Evolutionary conservation across 495 filamentous ascomycete species (phyloP), one percentile per base, ranked within the genome.

Genomic region (Letharia columbiana): DNA sequence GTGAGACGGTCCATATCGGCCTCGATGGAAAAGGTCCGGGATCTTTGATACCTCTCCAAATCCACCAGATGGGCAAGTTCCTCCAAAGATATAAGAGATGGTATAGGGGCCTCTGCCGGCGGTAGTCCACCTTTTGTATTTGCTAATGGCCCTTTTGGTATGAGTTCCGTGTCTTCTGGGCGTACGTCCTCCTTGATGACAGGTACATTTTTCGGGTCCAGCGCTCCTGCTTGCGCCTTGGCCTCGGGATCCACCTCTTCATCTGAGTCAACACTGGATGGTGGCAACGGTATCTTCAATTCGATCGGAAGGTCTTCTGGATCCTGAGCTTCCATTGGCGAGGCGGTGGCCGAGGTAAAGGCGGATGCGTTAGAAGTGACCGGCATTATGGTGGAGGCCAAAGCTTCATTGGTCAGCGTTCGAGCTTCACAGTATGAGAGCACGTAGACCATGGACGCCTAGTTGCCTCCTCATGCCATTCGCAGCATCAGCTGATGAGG

Each of bases 321-420:
- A 28, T 68, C 64, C 13, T 65, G 41, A 3, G 45, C 33, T 37
- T 72, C 71, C 50, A 69, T 60, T 15, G 68, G 68, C 15, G 71
- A 70, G 28, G 61, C 65, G 42, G 61, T 69, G 41, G 69, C 63
- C 9, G 71, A 70, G 58, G 66, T 70, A 42, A 66, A 65, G 54
- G 68, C 62, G 15, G 71, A 72, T 42, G 71, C 42, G 56, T 72
- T 68, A 23, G 71, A 68, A 23, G 64, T 45, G 39, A 71, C 10
- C 35, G 69, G 71, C 40, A 71, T 63, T 44, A 73, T 71, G 52
- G 71, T 69, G 12, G 71, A 71, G 40, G 71, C 71, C 52, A 73
- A 61, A 42, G 71, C 71, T 73, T 67, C 41, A 50, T 20, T 52
- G 31, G 59, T 68, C 65, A 66, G 68, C 65, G 50, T 18, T 61